Percentiles rank a stretch among this genome's conserved stretches.
Evolutionary conservation across 345 rosid genomes (phyloP).

Genomic region (Citropsis articulata): DNA sequence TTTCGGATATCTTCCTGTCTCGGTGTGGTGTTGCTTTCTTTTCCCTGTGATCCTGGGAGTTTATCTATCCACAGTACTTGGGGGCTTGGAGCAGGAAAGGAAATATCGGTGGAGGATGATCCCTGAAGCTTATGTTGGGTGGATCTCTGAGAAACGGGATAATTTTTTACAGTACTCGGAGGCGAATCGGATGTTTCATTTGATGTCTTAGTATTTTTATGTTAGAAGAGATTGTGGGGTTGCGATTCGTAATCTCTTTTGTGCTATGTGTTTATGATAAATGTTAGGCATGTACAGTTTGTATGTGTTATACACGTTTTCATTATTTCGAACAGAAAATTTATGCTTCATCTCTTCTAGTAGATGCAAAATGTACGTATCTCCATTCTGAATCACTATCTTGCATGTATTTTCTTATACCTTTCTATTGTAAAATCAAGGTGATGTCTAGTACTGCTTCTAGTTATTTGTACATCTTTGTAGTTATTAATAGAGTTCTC

Average conservation of each 20-base stretch:
- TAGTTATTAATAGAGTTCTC: neutral
- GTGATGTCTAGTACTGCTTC: neutral
- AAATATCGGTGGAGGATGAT: constrained; percentile 21
- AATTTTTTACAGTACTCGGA: neutral
- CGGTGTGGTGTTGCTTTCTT: constrained; percentile 37
- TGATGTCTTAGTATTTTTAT: constrained; percentile 5
- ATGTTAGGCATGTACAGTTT: neutral
- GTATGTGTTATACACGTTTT: neutral
- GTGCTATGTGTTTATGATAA: neutral
- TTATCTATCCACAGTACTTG: constrained; percentile 34
- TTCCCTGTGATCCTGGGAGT: constrained; percentile 28
- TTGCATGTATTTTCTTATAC: neutral
- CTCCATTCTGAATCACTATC: neutral
- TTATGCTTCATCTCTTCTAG: neutral
- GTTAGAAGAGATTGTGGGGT: neutral
- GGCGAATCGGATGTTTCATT: neutral
- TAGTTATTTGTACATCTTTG: neutral
- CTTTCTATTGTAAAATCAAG: neutral
- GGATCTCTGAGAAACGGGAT: constrained; percentile 17
- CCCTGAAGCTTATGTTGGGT: constrained; percentile 27
- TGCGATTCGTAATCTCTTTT: neutral
- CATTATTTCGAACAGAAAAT: neutral
- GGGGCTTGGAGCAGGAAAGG: constrained; percentile 45
- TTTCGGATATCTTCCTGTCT: constrained; percentile 49
- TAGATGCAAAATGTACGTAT: neutral